These are phyloP conservation scores for Verbena officinalis DNA, from an alignment of 257 asterid species.

Conservation along the genomic window DNA sequence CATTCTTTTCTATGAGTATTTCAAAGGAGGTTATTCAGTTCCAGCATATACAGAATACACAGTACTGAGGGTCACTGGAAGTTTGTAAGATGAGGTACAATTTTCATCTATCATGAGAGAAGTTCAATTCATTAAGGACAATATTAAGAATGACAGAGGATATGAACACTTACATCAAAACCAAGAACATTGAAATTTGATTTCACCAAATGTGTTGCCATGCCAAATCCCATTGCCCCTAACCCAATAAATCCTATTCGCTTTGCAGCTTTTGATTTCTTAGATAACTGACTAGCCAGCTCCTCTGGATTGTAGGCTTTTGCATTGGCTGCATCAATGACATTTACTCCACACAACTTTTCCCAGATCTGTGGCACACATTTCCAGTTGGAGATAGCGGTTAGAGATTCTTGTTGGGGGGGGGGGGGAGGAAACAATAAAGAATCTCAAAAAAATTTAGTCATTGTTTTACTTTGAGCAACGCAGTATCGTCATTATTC, in stretches of 20 bases:
- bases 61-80: not conserved
- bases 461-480: conserved; percentile 60
- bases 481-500: conserved; percentile 46
- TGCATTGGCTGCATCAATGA: conserved; percentile 67
- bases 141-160: conserved; percentile 22
- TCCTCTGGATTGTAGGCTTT: conserved; percentile 76
- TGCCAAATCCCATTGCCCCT: conserved; percentile 99
- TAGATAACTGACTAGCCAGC: conserved; percentile 56
- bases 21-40: conserved; percentile 1
- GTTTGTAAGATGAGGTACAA: not conserved
- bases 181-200: conserved; percentile 78
- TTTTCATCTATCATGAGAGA: not conserved
- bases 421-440: conserved; percentile 12
- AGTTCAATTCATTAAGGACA: conserved; percentile 14
- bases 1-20: not conserved
- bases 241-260: conserved; percentile 92
- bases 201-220: conserved; percentile 93
- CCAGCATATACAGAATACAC: not conserved
- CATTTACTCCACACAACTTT: conserved; percentile 68
- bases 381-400: conserved; percentile 29
- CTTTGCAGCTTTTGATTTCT: conserved; percentile 61
- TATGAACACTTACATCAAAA: conserved; percentile 72
- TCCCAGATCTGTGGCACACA: conserved; percentile 75
- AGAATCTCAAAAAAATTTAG: conserved; percentile 23
- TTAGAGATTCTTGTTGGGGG: not conserved